A percentile compares a stretch with the other conserved stretches of the same genome.
Conservation (phyloP, 2,329 filamentous ascomycete genomes). For the Fusarium secorum region DNA sequence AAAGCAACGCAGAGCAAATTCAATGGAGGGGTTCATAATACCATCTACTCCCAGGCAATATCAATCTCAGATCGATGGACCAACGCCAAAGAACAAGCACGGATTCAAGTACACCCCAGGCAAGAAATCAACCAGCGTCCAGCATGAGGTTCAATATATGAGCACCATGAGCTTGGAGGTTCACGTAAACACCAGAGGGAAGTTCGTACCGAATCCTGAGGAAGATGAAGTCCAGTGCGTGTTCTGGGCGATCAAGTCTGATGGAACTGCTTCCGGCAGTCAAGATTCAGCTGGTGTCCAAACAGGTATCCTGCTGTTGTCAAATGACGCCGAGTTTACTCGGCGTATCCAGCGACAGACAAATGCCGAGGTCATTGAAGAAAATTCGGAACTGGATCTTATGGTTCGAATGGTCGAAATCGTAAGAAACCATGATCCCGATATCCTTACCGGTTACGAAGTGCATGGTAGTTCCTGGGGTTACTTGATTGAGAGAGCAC, state of each 20-base stretch:
- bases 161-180: constrained; percentile 94
- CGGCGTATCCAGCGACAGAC: constrained; percentile 69
- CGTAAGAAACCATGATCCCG: constrained; percentile 84
- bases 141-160: constrained; percentile 92
- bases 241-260: constrained; percentile 88
- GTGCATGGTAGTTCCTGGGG: constrained; percentile 95
- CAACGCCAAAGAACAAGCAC: constrained; percentile 82
- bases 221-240: constrained; percentile 87
- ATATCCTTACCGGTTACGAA: constrained; percentile 93
- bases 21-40: constrained; percentile 9
- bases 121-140: constrained; percentile 75
- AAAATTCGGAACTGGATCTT: constrained; percentile 82
- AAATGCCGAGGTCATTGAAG: constrained; percentile 72
- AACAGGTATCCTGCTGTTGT: constrained; percentile 77
- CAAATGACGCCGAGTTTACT: constrained; percentile 65
- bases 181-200: constrained; percentile 86
- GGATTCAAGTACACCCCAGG: constrained; percentile 89
- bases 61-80: constrained; percentile 86
- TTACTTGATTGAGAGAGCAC: constrained; percentile 89
- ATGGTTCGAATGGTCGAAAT: constrained; percentile 87
- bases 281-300: constrained; percentile 58
- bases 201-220: constrained; percentile 85
- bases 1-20: constrained; percentile 29
- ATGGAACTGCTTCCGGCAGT: constrained; percentile 65
- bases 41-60: constrained; percentile 47